Base-by-base conservation (phyloP, 2,329 filamentous ascomycete genomes). In the Penicillium janthinellum region DNA sequence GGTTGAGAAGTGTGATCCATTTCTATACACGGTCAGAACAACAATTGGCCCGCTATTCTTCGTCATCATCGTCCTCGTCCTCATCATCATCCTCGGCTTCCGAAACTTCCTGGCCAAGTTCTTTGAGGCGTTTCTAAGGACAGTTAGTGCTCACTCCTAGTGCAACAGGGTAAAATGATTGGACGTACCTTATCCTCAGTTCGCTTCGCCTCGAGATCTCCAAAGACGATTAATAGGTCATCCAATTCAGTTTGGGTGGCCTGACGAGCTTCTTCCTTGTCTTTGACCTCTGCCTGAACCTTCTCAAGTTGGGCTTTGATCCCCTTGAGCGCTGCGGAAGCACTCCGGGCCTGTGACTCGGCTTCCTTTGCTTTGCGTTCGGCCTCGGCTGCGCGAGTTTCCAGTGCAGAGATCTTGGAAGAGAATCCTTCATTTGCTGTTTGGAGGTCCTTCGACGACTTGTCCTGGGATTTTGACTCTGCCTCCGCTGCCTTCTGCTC, bases 191-290 rank as follows among this genome's bases (percentile, higher is more conserved):
- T 94, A 71, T 94, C 92, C 67, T 85, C 86, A 44, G 83, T 82
- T 51, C 87, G 81, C 77, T 93, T 94, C 56, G 91, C 89, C 75
- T 95, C 91, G 17, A 92, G 72, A 71, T 95, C 91, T 14, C 86
- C 87, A 75, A 93, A 91, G 5, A 95, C 88, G 79, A 94, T 90
- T 38, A 95, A 78, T 56, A 94, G 81, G 73, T 95, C 91, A 66
- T 95, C 91, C 48, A 94, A 80, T 74, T 95, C 91, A 2, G 85
- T 82, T 71, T 94, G 90, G 5, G 84, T 83, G 1, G 83, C 78
- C 61, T 86, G 82, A 57, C 84, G 86, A 59, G 89, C 86, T 60
- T 86, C 83, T 65, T 88, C 85, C 62, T 85, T 88, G 64, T 83
- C 77, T 64, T 70, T 70, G 8, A 62, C 67, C 44, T 75, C 72